phyloP scores from a whole-genome alignment of 2,329 filamentous ascomycete species.

The Westerdykella ornata region DNA sequence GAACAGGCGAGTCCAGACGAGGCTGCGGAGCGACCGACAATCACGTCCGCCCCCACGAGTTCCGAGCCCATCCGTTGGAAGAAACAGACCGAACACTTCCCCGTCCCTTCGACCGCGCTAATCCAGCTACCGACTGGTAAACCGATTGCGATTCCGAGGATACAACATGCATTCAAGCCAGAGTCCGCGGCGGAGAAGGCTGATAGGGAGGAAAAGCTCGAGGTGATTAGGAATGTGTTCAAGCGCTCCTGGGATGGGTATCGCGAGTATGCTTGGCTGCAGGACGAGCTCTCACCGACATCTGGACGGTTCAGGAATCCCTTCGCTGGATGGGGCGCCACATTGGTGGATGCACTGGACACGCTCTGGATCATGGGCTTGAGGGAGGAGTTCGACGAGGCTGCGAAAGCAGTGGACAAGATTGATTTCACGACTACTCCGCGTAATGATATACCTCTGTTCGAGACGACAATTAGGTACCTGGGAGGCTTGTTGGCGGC shows the following conservation, averaged over 20 bases:
- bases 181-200: slow-evolving; percentile 50
- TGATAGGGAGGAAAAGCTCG: slow-evolving; percentile 58
- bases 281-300: slow-evolving; percentile 78
- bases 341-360: slow-evolving; percentile 69
- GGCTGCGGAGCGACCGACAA: too few relatives aligned
- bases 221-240: slow-evolving; percentile 66
- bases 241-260: slow-evolving; percentile 77
- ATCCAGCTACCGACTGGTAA: slow-evolving; percentile 68
- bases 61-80: slow-evolving; percentile 56
- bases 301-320: slow-evolving; percentile 63
- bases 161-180: slow-evolving; percentile 66
- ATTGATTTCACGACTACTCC: slow-evolving; percentile 57
- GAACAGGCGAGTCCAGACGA: slow-evolving; percentile 9
- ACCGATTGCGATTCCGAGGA: slow-evolving; percentile 62
- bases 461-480: slow-evolving; percentile 67
- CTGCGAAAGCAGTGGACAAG: slow-evolving; percentile 51
- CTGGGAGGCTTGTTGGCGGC: slow-evolving; percentile 63
- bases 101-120: slow-evolving; percentile 62
- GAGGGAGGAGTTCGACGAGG: slow-evolving; percentile 58
- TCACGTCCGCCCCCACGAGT: slow-evolving; percentile 5
- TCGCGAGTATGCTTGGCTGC: slow-evolving; percentile 68
- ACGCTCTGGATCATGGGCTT: slow-evolving; percentile 68
- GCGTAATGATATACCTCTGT: slow-evolving; percentile 53
- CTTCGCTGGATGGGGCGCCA: slow-evolving; percentile 88
- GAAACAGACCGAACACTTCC: slow-evolving; percentile 69